Percentiles rank a stretch among this genome's conserved stretches.
phyloP scores from a whole-genome alignment of 495 filamentous ascomycete genomes.

The Penicillium robsamsonii region DNA sequence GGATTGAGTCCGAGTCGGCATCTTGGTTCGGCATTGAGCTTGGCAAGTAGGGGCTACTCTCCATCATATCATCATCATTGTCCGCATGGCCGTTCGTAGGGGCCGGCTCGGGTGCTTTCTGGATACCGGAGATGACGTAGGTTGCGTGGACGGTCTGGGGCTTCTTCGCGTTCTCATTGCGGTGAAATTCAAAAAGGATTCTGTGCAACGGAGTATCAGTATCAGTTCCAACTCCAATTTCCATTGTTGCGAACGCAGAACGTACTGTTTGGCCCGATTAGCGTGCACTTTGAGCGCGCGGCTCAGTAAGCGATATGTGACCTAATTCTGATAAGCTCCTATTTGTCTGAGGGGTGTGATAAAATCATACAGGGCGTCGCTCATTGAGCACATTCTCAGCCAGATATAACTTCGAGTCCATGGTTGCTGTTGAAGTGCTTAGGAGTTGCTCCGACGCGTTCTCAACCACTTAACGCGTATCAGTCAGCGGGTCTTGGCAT shows the following conservation, averaged over 20 bases:
- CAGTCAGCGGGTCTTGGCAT: constrained; percentile 49
- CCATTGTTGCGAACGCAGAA: constrained; percentile 7
- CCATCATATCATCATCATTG: constrained; percentile 72
- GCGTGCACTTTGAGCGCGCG: constrained; percentile 76
- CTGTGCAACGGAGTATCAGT: constrained; percentile 39
- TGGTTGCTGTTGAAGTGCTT: constrained; percentile 13
- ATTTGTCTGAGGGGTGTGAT: not conserved
- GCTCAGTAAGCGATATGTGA: constrained; percentile 81
- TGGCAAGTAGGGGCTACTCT: constrained; percentile 62
- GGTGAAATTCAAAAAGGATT: constrained; percentile 89
- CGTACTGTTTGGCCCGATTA: constrained; percentile 78
- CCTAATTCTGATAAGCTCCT: constrained; percentile 43
- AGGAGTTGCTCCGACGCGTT: constrained; percentile 35
- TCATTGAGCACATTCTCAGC: constrained; percentile 75
- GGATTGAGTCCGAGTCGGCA: constrained; percentile 25
- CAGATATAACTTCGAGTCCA: constrained; percentile 67
- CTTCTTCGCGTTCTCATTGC: constrained; percentile 71
- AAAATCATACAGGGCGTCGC: constrained; percentile 60
- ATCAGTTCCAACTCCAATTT: not conserved
- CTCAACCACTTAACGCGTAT: constrained; percentile 51
- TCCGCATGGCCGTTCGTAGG: constrained; percentile 35
- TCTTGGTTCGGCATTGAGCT: constrained; percentile 58
- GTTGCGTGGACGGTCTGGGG: constrained; percentile 77
- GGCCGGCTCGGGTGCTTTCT: constrained; percentile 32
- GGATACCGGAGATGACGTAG: constrained; percentile 74